Evolutionary conservation across 2,329 filamentous ascomycete species (phyloP).

Genomic region (Rasamsonia emersonii): DNA sequence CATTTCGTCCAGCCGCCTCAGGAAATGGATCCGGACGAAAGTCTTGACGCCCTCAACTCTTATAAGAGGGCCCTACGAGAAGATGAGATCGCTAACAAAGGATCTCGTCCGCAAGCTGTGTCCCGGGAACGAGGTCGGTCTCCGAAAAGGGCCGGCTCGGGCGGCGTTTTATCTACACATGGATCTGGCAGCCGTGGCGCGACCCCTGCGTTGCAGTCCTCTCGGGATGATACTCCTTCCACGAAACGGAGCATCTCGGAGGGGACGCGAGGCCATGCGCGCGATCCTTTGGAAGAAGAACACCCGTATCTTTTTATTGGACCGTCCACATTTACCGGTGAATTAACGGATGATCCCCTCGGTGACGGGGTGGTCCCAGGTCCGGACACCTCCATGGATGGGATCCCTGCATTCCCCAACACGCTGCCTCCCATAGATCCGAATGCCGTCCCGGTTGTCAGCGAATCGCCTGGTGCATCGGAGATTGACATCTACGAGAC

Average conservation of each 20-base stretch:
- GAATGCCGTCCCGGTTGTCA: slow-evolving; percentile 45
- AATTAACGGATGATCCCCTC: slow-evolving; percentile 10
- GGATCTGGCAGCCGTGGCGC: slow-evolving; percentile 7
- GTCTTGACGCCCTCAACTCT: slow-evolving; percentile 34
- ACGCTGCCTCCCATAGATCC: slow-evolving; percentile 23
- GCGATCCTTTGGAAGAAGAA: slow-evolving; percentile 56
- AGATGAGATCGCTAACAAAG: slow-evolving; percentile 12
- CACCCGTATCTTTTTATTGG: slow-evolving; percentile 70
- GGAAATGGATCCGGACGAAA: slow-evolving; percentile 37
- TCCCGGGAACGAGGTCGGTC: slow-evolving; percentile 8
- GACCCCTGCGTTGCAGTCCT: slow-evolving; percentile 15
- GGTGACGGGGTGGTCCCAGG: slow-evolving; percentile 11
- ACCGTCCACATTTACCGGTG: slow-evolving; percentile 39
- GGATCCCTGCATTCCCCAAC: slow-evolving; percentile 26
- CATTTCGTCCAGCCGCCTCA: slow-evolving; percentile 51
- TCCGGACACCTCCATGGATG: slow-evolving; percentile 22
- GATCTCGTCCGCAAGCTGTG: background rate
- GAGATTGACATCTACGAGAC: slow-evolving; percentile 84
- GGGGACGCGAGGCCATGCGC: slow-evolving; percentile 52
- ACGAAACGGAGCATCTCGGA: slow-evolving; percentile 30
- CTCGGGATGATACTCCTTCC: slow-evolving; percentile 21
- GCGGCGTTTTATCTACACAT: background rate
- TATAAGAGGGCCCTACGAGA: slow-evolving; percentile 44
- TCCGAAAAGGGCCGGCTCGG: slow-evolving; percentile 5
- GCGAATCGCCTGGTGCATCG: slow-evolving; percentile 74